Base-by-base conservation (phyloP, 768 basidiomycete genomes). In the Pisolithus orientalis region DNA sequence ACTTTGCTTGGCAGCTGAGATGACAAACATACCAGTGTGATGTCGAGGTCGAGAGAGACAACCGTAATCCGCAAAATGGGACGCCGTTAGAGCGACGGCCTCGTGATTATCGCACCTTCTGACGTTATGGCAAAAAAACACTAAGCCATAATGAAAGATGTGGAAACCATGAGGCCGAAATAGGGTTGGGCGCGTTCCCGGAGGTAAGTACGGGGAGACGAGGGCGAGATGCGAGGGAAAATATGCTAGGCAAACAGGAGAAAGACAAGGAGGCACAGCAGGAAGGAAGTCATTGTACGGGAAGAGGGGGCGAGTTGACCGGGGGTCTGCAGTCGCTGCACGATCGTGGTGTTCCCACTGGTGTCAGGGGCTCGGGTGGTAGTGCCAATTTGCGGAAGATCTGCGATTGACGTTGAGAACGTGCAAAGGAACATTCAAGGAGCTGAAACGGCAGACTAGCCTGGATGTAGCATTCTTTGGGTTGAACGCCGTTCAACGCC, bases 401-500 rank as follows among this genome's bases (percentile, higher is more conserved):
- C 66, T 67, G 34, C 13, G 17, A 21, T 14, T 14, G 34, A 28
- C 3, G 47, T 29, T 25, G 45, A 25, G 42, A 32, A 21, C 29
- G 8, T 13, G 16, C 6, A 39, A 14, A 13, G 21, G 24, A 38
- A 42, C 24, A 44, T 7, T 14, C 7, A 42, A 13, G 45, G 1
- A 9, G 53, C 11, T 44, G 14, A 13, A 11, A 32, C 28, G 31
- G 4, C n/a, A 11, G n/a, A 21, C 67, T 39, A 44, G 73, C 75
- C 62, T 69, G 64, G 29, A 66, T 52, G 54, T 74, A 77, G 42
- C 66, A 69, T 16, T 76, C 75, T 38, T 58, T 59, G 8, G 69
- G 50, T 53, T 78, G 77, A 8, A 72, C 73, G n/a, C 76, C 76
- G 14, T 69, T 71, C 49, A 77, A 42, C 14, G 74, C 77, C 69